phyloP scores from a whole-genome alignment of 257 asterid species.

The Solanum pinnatisectum region DNA sequence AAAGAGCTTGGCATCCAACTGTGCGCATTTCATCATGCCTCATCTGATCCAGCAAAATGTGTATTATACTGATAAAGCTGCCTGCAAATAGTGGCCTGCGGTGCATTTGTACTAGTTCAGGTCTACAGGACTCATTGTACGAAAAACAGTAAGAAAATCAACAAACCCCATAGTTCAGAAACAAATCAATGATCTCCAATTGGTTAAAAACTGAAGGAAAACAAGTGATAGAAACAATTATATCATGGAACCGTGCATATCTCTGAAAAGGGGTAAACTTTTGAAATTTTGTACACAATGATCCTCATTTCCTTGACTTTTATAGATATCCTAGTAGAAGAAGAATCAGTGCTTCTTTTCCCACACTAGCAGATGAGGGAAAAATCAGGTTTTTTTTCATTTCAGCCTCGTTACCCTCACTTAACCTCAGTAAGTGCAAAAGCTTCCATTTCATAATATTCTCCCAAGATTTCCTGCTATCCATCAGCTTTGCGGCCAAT shows the following conservation, averaged over 20 bases:
- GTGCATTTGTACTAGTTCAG: slow-evolving; percentile 7
- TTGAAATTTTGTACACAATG: neutral
- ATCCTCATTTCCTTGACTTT: neutral
- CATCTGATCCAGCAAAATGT: slow-evolving; percentile 55
- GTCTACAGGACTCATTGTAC: slow-evolving; percentile 4
- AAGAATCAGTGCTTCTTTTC: neutral
- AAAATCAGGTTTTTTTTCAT: neutral
- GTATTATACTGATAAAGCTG: slow-evolving; percentile 53
- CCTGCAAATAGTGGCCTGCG: slow-evolving; percentile 76
- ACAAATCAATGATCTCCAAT: neutral
- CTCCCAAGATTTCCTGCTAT: neutral
- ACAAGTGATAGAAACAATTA: neutral
- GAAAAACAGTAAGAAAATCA: neutral
- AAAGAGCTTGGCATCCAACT: slow-evolving; percentile 58
- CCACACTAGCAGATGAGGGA: neutral
- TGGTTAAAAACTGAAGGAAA: neutral
- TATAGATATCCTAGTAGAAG: neutral
- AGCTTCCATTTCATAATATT: neutral
- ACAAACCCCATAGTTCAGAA: neutral
- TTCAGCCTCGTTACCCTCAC: neutral
- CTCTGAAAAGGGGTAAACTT: neutral
- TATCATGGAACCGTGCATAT: neutral
- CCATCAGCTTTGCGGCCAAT: neutral
- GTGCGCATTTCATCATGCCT: slow-evolving; percentile 54
- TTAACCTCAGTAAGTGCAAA: neutral